phyloP scores from a whole-genome alignment of 1,284 basidiomycete genomes.

The Cutaneotrichosporon sp. region DNA sequence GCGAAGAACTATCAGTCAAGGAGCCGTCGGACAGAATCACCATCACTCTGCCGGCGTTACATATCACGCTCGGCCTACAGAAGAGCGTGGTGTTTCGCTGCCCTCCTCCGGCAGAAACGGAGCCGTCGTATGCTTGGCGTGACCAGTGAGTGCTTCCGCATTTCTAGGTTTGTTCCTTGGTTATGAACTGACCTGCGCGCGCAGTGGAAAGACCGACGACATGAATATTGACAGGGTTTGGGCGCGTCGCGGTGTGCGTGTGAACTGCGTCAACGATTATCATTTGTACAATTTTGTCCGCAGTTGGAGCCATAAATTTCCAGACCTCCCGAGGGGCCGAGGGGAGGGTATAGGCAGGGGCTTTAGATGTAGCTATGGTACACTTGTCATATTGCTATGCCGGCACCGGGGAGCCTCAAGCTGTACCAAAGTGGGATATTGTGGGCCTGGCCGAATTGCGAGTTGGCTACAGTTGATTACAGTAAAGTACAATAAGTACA shows the following conservation, averaged over 20 bases:
- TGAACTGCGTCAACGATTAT: slow-evolving; percentile 26
- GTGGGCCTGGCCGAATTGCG: too few species aligned
- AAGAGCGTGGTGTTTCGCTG: slow-evolving; percentile 31
- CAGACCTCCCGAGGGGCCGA: too few species aligned
- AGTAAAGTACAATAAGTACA: too few species aligned
- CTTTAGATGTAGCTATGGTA: background rate
- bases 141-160: slow-evolving; percentile 24
- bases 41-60: slow-evolving; percentile 22
- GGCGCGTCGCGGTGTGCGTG: slow-evolving; percentile 24
- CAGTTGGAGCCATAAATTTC: too few species aligned
- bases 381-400: too few species aligned
- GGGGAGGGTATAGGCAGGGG: too few species aligned
- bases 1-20: slow-evolving; percentile 40
- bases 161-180: background rate
- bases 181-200: background rate
- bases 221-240: slow-evolving; percentile 27
- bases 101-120: slow-evolving; percentile 17
- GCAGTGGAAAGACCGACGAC: slow-evolving; percentile 27
- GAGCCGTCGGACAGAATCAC: slow-evolving; percentile 10
- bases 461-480: too few species aligned
- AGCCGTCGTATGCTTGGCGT: slow-evolving; percentile 22
- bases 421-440: too few species aligned
- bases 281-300: slow-evolving; percentile 15
- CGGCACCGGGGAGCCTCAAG: too few species aligned
- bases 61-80: slow-evolving; percentile 28